These are phyloP conservation scores for Limnanthes douglasii DNA, from an alignment of 345 rosid genomes.

Conservation along the genomic window DNA sequence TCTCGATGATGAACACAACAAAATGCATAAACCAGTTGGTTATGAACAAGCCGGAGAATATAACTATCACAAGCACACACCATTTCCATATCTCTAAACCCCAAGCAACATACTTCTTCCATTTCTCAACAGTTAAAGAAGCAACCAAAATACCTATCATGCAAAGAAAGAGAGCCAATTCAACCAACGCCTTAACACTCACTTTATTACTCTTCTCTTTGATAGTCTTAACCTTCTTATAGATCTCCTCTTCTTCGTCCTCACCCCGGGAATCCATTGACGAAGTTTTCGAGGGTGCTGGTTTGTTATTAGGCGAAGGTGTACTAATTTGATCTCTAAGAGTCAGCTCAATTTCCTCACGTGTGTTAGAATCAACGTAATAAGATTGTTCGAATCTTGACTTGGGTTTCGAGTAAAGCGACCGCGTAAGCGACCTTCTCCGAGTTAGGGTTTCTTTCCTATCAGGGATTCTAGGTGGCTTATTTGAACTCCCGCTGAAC, in stretches of 20 bases:
- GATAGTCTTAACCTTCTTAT: constrained; percentile 31
- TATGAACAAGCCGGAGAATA: constrained; percentile 51
- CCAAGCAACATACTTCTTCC: constrained; percentile 24
- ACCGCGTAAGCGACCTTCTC: constrained; percentile 35
- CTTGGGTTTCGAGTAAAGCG: constrained; percentile 57
- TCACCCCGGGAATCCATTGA: constrained; percentile 16
- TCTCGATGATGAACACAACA: constrained; percentile 62
- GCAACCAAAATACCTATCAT: constrained; percentile 32
- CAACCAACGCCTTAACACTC: constrained; percentile 21
- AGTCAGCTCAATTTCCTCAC: constrained; percentile 22
- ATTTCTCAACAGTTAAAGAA: constrained; percentile 29
- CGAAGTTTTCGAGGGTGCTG: constrained; percentile 13
- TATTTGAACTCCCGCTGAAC: constrained; percentile 21
- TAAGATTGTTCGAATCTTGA: constrained; percentile 67
- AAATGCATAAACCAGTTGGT: constrained; percentile 73
- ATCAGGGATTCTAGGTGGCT: constrained; percentile 48
- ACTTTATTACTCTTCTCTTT: constrained; percentile 20
- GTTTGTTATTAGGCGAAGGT: constrained; percentile 36
- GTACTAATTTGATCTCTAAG: constrained; percentile 22
- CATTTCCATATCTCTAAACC: constrained; percentile 69
- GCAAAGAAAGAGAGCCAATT: constrained; percentile 28
- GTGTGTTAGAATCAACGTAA: constrained; percentile 14
- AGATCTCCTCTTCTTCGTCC: constrained; percentile 48
- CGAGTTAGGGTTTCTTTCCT: constrained; percentile 21
- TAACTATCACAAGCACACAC: constrained; percentile 67